Percentiles rank a stretch among this genome's conserved stretches.
Evolutionary conservation across 768 basidiomycete genomes (phyloP).

Genomic region (Termitomyces sp.): DNA sequence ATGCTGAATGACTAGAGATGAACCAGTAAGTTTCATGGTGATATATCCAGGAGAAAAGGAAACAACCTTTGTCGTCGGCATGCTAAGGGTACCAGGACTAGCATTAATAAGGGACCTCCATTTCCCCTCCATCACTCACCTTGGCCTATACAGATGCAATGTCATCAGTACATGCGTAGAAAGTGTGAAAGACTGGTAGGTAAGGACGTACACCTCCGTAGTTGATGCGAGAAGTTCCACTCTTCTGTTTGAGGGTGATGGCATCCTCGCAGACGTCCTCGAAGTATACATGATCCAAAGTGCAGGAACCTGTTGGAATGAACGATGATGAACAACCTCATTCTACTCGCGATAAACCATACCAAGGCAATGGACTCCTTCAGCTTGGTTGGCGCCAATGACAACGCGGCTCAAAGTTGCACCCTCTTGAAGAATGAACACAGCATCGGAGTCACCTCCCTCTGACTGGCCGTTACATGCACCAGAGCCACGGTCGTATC

Average conservation of each 20-base stretch:
- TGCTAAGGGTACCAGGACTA: conserved; percentile 14
- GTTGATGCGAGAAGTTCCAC: conserved; percentile 30
- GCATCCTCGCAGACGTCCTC: conserved; percentile 23
- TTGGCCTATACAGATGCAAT: conserved; percentile 20
- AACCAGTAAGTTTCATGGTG: background rate
- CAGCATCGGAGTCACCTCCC: conserved; percentile 33
- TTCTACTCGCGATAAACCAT: background rate
- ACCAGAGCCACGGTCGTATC: conserved; percentile 34
- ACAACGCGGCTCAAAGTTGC: conserved; percentile 34
- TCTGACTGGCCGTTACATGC: conserved; percentile 31
- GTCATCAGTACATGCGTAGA: background rate
- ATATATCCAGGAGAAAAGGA: background rate
- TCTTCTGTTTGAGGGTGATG: conserved; percentile 32
- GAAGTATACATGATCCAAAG: conserved; percentile 18
- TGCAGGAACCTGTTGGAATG: conserved; percentile 14
- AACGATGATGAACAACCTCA: background rate
- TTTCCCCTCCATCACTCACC: conserved; percentile 6
- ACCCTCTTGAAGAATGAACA: conserved; percentile 35
- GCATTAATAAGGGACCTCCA: background rate
- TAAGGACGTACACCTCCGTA: conserved; percentile 28
- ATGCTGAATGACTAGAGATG: conserved; percentile 25
- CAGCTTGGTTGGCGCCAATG: conserved; percentile 36
- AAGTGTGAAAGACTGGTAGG: background rate
- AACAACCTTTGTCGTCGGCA: conserved; percentile 26
- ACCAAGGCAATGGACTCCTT: conserved; percentile 37